A percentile compares a stretch with the other conserved stretches of the same genome.
Conservation (phyloP, 208 protist genomes). For the Phytomonas serpens region DNA sequence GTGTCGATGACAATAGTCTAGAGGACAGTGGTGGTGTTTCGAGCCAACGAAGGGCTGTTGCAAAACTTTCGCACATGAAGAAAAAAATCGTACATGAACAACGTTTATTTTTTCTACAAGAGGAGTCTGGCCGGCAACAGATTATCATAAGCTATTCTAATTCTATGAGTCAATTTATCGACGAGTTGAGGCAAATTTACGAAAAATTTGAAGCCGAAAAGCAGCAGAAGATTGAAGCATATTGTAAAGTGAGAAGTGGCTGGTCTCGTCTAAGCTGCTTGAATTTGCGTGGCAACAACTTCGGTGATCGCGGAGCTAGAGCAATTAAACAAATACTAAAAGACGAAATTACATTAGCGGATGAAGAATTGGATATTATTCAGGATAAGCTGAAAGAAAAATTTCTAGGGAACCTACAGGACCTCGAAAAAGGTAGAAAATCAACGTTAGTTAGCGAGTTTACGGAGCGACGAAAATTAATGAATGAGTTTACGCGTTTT, state of each 20-base stretch:
- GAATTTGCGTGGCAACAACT: slow-evolving; percentile 52
- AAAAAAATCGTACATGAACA: slow-evolving; percentile 6
- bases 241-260: slow-evolving; percentile 59
- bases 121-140: slow-evolving; percentile 17
- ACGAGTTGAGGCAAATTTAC: background rate
- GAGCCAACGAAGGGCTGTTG: background rate
- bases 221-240: slow-evolving; percentile 32
- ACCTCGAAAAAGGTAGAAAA: background rate
- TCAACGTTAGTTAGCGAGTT: background rate
- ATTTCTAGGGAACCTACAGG: background rate
- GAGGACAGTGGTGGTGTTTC: slow-evolving; percentile 5
- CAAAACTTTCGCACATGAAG: background rate
- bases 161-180: background rate
- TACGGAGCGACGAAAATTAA: background rate
- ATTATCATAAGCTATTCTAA: slow-evolving; percentile 4
- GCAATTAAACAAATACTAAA: slow-evolving; percentile 34
- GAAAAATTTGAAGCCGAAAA: slow-evolving; percentile 18
- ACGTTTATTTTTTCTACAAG: slow-evolving; percentile 8
- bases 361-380: slow-evolving; percentile 48
- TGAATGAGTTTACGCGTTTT: background rate
- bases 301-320: slow-evolving; percentile 47
- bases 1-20: slow-evolving; percentile 14
- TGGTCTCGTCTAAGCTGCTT: slow-evolving; percentile 69
- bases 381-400: slow-evolving; percentile 10
- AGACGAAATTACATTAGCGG: slow-evolving; percentile 43